Evolutionary conservation across 148 eudicot genomes (phyloP), one percentile per base, ranked within the genome.

Genomic region (Cornus controversa): DNA sequence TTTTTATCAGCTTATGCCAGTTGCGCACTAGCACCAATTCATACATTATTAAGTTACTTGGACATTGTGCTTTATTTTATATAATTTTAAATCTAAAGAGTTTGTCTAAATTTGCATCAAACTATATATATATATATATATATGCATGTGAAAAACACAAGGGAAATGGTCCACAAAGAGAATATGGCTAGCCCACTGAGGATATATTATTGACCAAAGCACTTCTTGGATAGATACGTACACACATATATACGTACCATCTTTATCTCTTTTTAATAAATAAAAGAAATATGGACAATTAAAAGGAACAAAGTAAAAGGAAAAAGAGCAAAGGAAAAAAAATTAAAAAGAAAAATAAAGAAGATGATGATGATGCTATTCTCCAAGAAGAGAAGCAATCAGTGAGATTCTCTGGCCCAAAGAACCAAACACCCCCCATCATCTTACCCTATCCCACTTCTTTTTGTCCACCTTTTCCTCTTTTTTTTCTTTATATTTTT

Each of bases 341-440:
- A 84, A 80, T 74, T 37, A 68, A 72, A 70, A 73, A 76, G 67
- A 79, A 45, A 74, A 63, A 77, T 75, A 82, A 84, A 74, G 81
- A 79, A 28, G 36, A 74, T 81, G 36, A 82, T 76, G 78, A 85
- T 85, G 76, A 23, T 79, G 57, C 45, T 40, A 3, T 14, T 26
- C 18, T 57, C 58, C 50, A 45, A 71, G 68, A 76, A 77, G 75
- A 83, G 87, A 89, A 86, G 31, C 72, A 77, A 80, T 83, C 40
- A 75, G 89, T 87, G 88, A 81, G 83, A 90, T 88, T 82, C 79
- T 34, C 78, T 73, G 72, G 24, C 77, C 67, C 40, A 65, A 68
- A 74, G 42, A 62, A 69, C 26, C 40, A 31, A 3, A 31, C 31
- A 37, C 70, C 58, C 60, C 83, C 65, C 45, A 45, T 22, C 13